Percentiles rank a stretch among this genome's conserved stretches.
Evolutionary conservation across 441 rosid species (phyloP).

Genomic region (Eutrema salsugineum): DNA sequence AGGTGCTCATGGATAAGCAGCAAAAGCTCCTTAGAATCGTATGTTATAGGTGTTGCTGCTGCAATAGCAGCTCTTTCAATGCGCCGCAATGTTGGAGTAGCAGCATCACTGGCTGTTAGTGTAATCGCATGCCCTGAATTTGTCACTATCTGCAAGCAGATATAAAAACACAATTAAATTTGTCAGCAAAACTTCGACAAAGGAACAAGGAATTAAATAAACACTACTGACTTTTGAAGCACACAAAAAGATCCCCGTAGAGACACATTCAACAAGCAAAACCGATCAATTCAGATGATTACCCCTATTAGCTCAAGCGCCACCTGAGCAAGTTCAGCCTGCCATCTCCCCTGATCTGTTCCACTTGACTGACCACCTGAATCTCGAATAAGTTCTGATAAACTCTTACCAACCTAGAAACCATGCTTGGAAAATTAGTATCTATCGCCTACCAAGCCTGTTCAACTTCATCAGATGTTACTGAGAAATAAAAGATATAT

Average conservation of each 20-base stretch:
- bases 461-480: constrained; percentile 12
- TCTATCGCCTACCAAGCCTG: background rate
- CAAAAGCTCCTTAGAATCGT: constrained; percentile 97
- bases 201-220: background rate
- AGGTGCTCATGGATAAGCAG: constrained; percentile 97
- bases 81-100: constrained; percentile 93
- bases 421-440: constrained; percentile 17
- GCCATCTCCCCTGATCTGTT: constrained; percentile 94
- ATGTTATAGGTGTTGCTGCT: constrained; percentile 95
- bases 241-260: background rate
- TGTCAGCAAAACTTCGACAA: background rate
- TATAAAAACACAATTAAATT: constrained; percentile 15
- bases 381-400: constrained; percentile 95
- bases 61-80: constrained; percentile 99
- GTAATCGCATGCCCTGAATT: constrained; percentile 96
- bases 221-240: constrained; percentile 3
- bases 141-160: constrained; percentile 76
- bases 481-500: background rate
- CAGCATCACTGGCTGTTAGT: constrained; percentile 97
- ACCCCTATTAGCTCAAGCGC: constrained; percentile 98
- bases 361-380: constrained; percentile 83
- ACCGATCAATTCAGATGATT: constrained; percentile 29
- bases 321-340: constrained; percentile 91
- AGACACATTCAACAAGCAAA: background rate
- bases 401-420: constrained; percentile 89